These are phyloP conservation scores for Podaxis sp. DNA, from an alignment of 768 basidiomycete species.

Conservation along the genomic window DNA sequence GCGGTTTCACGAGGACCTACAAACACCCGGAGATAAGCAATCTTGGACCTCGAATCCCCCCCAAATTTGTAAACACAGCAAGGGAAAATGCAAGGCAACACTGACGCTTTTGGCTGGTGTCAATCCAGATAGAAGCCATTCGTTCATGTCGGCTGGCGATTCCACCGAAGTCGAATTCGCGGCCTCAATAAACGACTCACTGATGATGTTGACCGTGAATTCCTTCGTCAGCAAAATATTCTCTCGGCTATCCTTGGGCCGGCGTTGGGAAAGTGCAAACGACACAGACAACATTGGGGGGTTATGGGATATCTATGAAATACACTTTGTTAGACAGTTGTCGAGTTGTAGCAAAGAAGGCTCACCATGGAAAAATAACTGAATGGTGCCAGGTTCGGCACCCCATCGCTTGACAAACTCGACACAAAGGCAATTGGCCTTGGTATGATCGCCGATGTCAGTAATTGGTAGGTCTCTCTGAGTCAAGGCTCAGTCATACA, in stretches of 20 bases:
- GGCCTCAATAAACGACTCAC: slow-evolving; percentile 56
- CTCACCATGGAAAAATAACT: slow-evolving; percentile 65
- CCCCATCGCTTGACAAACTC: slow-evolving; percentile 44
- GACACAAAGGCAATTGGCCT: slow-evolving; percentile 70
- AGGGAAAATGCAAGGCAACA: not conserved
- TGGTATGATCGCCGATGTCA: slow-evolving; percentile 58
- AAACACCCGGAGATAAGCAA: slow-evolving; percentile 10
- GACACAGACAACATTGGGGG: slow-evolving; percentile 66
- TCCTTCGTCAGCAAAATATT: slow-evolving; percentile 63
- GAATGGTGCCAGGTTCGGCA: slow-evolving; percentile 62
- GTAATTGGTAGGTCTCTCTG: slow-evolving; percentile 42
- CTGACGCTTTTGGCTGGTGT: slow-evolving; percentile 50
- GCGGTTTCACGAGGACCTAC: slow-evolving; percentile 44
- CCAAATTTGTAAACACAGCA: slow-evolving; percentile 3
- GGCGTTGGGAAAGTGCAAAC: slow-evolving; percentile 39
- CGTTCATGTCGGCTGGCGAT: slow-evolving; percentile 45
- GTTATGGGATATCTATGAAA: slow-evolving; percentile 51
- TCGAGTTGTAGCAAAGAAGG: not conserved
- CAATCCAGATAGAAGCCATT: slow-evolving; percentile 61
- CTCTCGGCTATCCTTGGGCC: slow-evolving; percentile 56
- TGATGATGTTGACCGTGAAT: slow-evolving; percentile 72
- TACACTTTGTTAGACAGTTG: not conserved
- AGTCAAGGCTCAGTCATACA: not conserved
- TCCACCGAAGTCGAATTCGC: slow-evolving; percentile 55
- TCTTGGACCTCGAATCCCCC: not conserved